A percentile compares a stretch with the other conserved stretches of the same genome.
Evolutionary conservation across 805 yeast genomes (phyloP).

Genomic region (Dipodascus albidus): DNA sequence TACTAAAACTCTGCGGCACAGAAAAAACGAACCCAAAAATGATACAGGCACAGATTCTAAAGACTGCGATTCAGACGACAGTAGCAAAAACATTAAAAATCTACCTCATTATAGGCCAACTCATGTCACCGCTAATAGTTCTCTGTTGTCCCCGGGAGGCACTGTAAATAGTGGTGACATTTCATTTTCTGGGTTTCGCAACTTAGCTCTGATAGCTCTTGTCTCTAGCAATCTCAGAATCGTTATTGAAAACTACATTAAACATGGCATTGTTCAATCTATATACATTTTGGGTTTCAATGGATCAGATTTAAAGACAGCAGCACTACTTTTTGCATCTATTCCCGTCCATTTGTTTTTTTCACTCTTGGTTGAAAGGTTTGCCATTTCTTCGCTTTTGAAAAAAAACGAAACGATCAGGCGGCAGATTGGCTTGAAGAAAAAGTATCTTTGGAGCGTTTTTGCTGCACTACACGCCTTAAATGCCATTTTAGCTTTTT

Average conservation of each 20-base stretch:
- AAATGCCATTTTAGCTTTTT: conserved; percentile 21
- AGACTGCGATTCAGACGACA: background rate
- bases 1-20: background rate
- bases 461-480: conserved; percentile 25
- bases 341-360: conserved; percentile 27
- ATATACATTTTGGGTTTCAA: conserved; percentile 24
- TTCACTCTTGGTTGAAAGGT: conserved; percentile 27
- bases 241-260: conserved; percentile 27
- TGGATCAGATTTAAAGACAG: conserved; percentile 21
- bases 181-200: conserved; percentile 29
- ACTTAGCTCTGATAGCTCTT: conserved; percentile 29
- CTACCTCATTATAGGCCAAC: conserved; percentile 3
- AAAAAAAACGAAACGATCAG: conserved; percentile 4
- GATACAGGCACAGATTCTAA: background rate
- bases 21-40: background rate
- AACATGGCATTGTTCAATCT: conserved; percentile 26
- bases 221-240: conserved; percentile 30
- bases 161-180: conserved; percentile 7
- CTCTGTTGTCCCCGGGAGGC: conserved; percentile 6
- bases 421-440: conserved; percentile 10
- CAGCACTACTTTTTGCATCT: conserved; percentile 17
- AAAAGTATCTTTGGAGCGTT: conserved; percentile 22
- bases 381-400: conserved; percentile 12
- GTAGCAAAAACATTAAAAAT: background rate
- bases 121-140: conserved; percentile 1